These are phyloP conservation scores for Clonostachys chloroleuca DNA, from an alignment of 2,329 filamentous ascomycete genomes.

Conservation along the genomic window DNA sequence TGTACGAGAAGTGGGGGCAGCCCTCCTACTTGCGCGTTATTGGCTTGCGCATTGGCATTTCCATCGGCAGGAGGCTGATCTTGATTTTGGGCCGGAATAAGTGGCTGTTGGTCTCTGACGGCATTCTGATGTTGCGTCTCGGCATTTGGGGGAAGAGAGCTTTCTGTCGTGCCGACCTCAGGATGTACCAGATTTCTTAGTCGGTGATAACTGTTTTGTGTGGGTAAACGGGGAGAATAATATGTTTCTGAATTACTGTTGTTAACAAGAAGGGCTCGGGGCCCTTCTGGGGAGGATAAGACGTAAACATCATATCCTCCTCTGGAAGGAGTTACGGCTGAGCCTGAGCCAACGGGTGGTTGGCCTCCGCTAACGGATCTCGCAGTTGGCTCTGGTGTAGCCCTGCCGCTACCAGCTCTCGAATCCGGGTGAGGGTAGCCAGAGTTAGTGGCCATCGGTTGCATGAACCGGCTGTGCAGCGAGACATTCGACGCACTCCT, in stretches of 20 bases:
- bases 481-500: slow-evolving; percentile 43
- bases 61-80: slow-evolving; percentile 15
- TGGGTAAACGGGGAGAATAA: slow-evolving; percentile 35
- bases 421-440: slow-evolving; percentile 25
- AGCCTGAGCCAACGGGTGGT: slow-evolving; percentile 4
- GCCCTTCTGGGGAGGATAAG: slow-evolving; percentile 55
- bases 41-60: slow-evolving; percentile 2
- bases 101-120: slow-evolving; percentile 1
- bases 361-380: slow-evolving; percentile 24
- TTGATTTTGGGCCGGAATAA: slow-evolving; percentile 8
- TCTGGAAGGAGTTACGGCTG: slow-evolving; percentile 5
- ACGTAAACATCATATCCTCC: slow-evolving; percentile 51
- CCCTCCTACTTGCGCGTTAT: slow-evolving; percentile 11
- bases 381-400: slow-evolving; percentile 35
- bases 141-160: background rate
- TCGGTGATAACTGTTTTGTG: slow-evolving; percentile 16
- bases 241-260: slow-evolving; percentile 43
- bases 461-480: slow-evolving; percentile 23
- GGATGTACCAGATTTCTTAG: slow-evolving; percentile 9
- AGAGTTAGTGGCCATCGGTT: slow-evolving; percentile 36
- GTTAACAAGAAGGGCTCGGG: slow-evolving; percentile 52
- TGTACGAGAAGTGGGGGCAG: slow-evolving; percentile 23
- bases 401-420: slow-evolving; percentile 37
- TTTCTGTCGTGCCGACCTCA: background rate
- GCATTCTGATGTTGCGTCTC: slow-evolving; percentile 11